Evolutionary conservation across 352 stramenopile genomes (phyloP).

Genomic region (Aphanomyces invadans): DNA sequence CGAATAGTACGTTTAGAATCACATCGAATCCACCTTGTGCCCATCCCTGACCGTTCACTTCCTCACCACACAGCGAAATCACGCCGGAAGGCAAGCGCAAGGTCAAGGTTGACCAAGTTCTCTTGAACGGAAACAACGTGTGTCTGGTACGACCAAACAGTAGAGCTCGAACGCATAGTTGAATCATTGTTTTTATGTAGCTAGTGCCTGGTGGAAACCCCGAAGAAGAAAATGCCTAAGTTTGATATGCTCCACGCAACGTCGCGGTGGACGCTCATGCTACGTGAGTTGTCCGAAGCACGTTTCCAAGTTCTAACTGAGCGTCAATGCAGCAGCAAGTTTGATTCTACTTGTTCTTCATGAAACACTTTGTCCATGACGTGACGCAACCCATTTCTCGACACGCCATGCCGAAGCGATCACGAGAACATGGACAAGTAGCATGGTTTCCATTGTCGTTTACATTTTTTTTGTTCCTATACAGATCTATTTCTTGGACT

Average conservation of each 20-base stretch:
- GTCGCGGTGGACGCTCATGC: no score
- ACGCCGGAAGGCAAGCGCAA: constrained; percentile 81
- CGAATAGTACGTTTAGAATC: constrained; percentile 72
- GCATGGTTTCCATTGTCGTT: constrained; percentile 16
- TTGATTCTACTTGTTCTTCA: not conserved
- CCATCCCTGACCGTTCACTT: not conserved
- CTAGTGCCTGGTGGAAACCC: constrained; percentile 75
- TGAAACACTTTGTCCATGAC: not conserved
- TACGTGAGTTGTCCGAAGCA: not conserved
- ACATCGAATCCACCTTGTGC: not conserved
- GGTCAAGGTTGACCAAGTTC: constrained; percentile 90
- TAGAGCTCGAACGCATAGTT: not conserved
- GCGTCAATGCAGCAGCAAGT: not conserved
- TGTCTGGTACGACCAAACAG: constrained; percentile 76
- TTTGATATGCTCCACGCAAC: not conserved
- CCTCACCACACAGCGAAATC: constrained; percentile 52
- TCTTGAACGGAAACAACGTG: constrained; percentile 98
- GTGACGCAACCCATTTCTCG: not conserved
- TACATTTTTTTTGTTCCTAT: constrained; percentile 17
- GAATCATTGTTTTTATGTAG: constrained; percentile 27
- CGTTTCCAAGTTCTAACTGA: not conserved
- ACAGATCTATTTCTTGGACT: constrained; percentile 75
- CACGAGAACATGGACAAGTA: not conserved
- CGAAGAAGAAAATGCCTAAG: constrained; percentile 29
- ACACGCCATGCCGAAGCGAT: not conserved